Conservation (phyloP, 768 basidiomycete genomes). For the Terana coerulea region DNA sequence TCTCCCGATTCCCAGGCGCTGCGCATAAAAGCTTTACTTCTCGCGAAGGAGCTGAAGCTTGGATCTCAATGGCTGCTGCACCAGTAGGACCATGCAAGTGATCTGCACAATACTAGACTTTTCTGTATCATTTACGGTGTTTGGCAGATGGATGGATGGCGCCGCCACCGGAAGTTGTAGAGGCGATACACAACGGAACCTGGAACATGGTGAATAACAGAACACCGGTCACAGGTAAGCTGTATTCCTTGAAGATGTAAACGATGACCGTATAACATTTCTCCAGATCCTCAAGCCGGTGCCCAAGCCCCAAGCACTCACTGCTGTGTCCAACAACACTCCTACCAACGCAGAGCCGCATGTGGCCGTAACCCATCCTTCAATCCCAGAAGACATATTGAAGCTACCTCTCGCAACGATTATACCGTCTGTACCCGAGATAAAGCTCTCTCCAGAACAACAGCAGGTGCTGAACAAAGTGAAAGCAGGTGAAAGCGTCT, state of each 20-base stretch:
- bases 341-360: background rate
- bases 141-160: too few species aligned
- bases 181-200: too few species aligned
- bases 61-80: constrained; percentile 41
- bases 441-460: constrained; percentile 53
- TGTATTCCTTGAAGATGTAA: background rate
- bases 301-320: background rate
- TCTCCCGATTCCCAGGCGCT: constrained; percentile 48
- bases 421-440: background rate
- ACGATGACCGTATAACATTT: background rate
- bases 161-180: too few species aligned
- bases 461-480: constrained; percentile 46
- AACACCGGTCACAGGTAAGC: too few species aligned
- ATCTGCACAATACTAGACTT: too few species aligned
- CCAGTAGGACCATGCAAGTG: too few species aligned
- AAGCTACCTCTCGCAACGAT: background rate
- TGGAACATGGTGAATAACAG: too few species aligned
- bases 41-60: constrained; percentile 43
- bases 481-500: constrained; percentile 58
- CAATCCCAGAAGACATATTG: background rate
- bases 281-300: background rate
- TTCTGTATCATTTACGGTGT: too few species aligned
- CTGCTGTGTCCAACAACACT: background rate
- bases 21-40: constrained; percentile 51
- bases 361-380: background rate